Base-by-base conservation (phyloP, 805 yeast species). In the Starmerella stigmatis region DNA sequence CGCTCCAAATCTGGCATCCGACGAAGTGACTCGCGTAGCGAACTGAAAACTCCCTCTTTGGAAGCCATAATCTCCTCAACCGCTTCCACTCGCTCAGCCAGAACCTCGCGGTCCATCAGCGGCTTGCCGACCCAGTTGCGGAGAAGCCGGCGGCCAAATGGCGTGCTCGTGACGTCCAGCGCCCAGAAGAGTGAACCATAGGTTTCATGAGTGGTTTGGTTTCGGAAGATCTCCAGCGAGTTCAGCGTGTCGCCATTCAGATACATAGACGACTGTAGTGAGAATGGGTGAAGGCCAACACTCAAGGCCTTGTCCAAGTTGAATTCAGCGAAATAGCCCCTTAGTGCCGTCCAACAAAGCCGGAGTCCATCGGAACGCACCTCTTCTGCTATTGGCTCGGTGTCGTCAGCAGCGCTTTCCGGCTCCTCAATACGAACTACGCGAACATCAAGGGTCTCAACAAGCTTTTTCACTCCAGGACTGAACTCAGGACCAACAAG, bases 171-270 rank as follows among this genome's bases (percentile, higher is more conserved):
- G 52, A 81, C 86, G 59, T 89, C 82, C 48, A 92, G 54, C 2
- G 85, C 66, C 86, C 94, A 84, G 13, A 83, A 60, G 12, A 89
- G 64, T 0, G 95, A 76, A 0, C 96, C 97, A 26, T 69, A 63
- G 8, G 66, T 67, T 4, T 69, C 64, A 11, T 64, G 60, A 50
- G 77, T 77, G 0, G 92, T 76, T 3, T 70, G 64, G 55, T 84
- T 84, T 17, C 67, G 65, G 56, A 83, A 85, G 1, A 92, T 72
- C 57, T 92, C 96, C 17, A 92, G 64, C 34, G 82, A 77, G 26
- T 71, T 70, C 4, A 92, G 53, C 0, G 94, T 78, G 54, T 74
- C 77, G 1, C 80, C 73, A 44, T 81, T 79, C 25, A 81, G 58
- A 12, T 77, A 65, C 72, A 74, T 75, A 39, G 68, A 69, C 12